Evolutionary conservation across 371 early-diverging fungal genomes (phyloP).

Genomic region (Actinomortierella ambigua): DNA sequence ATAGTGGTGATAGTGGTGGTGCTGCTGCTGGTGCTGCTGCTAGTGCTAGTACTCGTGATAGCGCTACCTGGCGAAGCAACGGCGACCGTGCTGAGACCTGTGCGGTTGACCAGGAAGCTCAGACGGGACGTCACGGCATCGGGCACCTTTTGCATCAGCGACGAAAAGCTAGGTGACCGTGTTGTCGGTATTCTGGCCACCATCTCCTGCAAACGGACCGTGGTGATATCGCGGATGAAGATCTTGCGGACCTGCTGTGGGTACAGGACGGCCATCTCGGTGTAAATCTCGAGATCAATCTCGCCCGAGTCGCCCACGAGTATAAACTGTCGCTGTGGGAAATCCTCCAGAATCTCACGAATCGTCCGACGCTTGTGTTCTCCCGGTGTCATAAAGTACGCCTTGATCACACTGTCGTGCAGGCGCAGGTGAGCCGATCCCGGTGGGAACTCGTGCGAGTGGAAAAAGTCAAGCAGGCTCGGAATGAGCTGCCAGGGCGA

Average conservation of each 20-base stretch:
- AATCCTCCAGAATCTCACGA: constrained; percentile 59
- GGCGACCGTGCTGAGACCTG: too few species aligned
- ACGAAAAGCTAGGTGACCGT: too few species aligned
- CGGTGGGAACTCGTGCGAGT: constrained; percentile 72
- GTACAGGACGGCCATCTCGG: constrained; percentile 61
- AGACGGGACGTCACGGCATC: too few species aligned
- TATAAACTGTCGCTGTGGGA: constrained; percentile 85
- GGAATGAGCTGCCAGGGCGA: constrained; percentile 89
- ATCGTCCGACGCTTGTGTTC: constrained; percentile 49
- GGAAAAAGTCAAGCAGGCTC: constrained; percentile 73
- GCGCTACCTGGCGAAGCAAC: too few species aligned
- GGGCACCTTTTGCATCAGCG: too few species aligned
- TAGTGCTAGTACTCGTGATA: constrained; percentile 2
- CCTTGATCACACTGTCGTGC: constrained; percentile 51
- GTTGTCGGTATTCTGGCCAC: background rate
- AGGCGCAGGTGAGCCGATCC: constrained; percentile 77
- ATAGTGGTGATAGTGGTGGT: background rate
- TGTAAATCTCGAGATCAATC: constrained; percentile 83
- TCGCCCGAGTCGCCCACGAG: constrained; percentile 93
- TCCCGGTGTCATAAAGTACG: constrained; percentile 50
- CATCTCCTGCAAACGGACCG: constrained; percentile 23
- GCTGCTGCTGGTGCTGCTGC: constrained; percentile 2
- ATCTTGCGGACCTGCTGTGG: constrained; percentile 78
- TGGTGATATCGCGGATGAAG: constrained; percentile 84
- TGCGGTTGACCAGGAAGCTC: too few species aligned